Conservation (phyloP, 306 rosid species). For the Malus sylvestris region DNA sequence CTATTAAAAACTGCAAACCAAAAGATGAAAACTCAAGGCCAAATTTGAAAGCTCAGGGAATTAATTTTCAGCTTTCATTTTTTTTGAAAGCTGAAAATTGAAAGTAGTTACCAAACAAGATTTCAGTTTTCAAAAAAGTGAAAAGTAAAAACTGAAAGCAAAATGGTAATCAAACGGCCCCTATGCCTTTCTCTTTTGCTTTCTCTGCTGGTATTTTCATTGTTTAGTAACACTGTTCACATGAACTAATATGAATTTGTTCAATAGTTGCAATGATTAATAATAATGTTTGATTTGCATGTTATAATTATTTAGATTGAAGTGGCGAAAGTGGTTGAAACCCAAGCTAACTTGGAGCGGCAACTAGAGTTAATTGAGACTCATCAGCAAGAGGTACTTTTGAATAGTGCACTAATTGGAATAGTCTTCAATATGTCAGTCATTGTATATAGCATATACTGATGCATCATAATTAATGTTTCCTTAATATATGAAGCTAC, state of each 20-base stretch:
- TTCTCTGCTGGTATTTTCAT: background rate
- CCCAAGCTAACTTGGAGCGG: constrained; percentile 80
- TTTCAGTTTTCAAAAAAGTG: too few relatives aligned
- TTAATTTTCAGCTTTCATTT: too few relatives aligned
- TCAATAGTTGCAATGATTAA: background rate
- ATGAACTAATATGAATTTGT: background rate
- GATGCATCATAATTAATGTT: background rate
- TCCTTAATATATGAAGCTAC: background rate
- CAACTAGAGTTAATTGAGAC: constrained; percentile 90
- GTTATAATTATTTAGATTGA: constrained; percentile 54
- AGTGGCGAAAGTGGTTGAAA: constrained; percentile 90
- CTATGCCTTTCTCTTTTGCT: background rate
- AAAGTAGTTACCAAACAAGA: too few relatives aligned
- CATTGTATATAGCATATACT: background rate
- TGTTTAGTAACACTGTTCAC: background rate
- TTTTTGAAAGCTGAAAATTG: too few relatives aligned
- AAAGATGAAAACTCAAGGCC: too few relatives aligned
- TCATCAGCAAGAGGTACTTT: constrained; percentile 88
- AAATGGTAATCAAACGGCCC: too few relatives aligned
- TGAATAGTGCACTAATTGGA: background rate
- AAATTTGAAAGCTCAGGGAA: too few relatives aligned
- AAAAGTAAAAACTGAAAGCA: too few relatives aligned
- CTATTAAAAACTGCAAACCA: too few relatives aligned
- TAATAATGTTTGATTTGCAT: background rate
- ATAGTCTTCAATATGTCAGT: background rate